These are phyloP conservation scores for Boletus edulis DNA, from an alignment of 768 basidiomycete genomes.

Conservation along the genomic window DNA sequence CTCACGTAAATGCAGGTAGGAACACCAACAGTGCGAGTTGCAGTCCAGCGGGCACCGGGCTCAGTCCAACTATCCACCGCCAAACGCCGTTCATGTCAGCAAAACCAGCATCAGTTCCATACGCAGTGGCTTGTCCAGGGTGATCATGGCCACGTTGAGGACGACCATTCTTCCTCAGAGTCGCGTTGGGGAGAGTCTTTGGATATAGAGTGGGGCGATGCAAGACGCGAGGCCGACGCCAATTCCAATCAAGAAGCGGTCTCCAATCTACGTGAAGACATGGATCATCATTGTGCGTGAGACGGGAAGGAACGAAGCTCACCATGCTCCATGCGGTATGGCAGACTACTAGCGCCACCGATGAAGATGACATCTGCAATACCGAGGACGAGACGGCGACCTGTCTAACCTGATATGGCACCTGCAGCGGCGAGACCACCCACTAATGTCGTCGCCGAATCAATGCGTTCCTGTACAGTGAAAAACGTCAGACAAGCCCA, in stretches of 20 bases:
- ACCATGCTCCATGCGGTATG: slow-evolving; percentile 73
- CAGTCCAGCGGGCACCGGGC: slow-evolving; percentile 62
- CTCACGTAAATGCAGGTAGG: slow-evolving; percentile 79
- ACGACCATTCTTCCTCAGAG: slow-evolving; percentile 74
- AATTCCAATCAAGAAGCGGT: slow-evolving; percentile 71
- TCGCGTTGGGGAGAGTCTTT: slow-evolving; percentile 75
- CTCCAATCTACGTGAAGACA: slow-evolving; percentile 48
- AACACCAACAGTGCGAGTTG: slow-evolving; percentile 61
- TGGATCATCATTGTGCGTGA: not conserved
- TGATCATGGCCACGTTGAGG: slow-evolving; percentile 83
- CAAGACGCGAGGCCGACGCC: slow-evolving; percentile 77
- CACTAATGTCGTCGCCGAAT: slow-evolving; percentile 74
- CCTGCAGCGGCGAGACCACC: slow-evolving; percentile 70
- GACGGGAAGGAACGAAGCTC: slow-evolving; percentile 1
- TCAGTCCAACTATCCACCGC: slow-evolving; percentile 83
- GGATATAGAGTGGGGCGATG: slow-evolving; percentile 79
- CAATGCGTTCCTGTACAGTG: slow-evolving; percentile 65
- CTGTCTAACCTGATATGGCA: slow-evolving; percentile 66
- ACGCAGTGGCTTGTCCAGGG: slow-evolving; percentile 76
- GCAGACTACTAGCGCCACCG: slow-evolving; percentile 67
- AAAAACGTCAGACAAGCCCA: not conserved
- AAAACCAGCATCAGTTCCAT: slow-evolving; percentile 71
- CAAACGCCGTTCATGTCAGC: slow-evolving; percentile 60
- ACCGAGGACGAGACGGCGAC: slow-evolving; percentile 60
- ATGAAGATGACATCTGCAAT: slow-evolving; percentile 72